These are phyloP conservation scores for Volvox reticuliferus DNA, from an alignment of 139 green algal species.

Conservation along the genomic window DNA sequence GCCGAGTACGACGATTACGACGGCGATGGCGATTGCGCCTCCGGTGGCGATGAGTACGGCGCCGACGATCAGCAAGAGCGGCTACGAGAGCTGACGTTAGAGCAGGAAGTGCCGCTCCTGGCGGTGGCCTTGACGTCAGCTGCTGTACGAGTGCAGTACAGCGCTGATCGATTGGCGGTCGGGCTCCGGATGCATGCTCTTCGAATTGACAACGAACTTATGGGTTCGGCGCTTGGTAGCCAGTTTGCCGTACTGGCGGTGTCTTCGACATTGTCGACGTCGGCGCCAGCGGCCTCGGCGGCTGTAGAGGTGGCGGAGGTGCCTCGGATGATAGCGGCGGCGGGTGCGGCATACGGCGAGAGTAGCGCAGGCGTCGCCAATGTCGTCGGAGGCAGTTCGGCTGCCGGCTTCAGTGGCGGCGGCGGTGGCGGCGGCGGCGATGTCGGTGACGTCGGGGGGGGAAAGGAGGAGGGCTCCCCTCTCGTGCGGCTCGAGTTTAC, in stretches of 20 bases:
- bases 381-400: constrained; percentile 8
- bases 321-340: neutral
- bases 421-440: too few species aligned
- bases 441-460: neutral
- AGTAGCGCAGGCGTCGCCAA: neutral
- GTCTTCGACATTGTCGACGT: neutral
- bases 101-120: constrained; percentile 75
- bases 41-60: neutral
- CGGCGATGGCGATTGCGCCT: neutral
- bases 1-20: neutral
- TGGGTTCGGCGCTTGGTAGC: constrained; percentile 56
- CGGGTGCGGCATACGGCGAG: constrained; percentile 34
- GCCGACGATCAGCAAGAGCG: neutral
- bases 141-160: constrained; percentile 47
- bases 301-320: neutral
- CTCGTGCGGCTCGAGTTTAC: constrained; percentile 38
- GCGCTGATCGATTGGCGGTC: constrained; percentile 54
- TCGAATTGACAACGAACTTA: constrained; percentile 80
- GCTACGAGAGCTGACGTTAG: constrained; percentile 57
- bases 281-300: neutral
- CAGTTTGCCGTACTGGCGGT: constrained; percentile 12
- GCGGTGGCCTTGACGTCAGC: constrained; percentile 59
- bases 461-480: neutral
- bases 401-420: neutral
- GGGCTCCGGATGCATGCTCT: constrained; percentile 53